Base-by-base conservation (phyloP, 495 filamentous ascomycete species). In the Penicillium taxi region DNA sequence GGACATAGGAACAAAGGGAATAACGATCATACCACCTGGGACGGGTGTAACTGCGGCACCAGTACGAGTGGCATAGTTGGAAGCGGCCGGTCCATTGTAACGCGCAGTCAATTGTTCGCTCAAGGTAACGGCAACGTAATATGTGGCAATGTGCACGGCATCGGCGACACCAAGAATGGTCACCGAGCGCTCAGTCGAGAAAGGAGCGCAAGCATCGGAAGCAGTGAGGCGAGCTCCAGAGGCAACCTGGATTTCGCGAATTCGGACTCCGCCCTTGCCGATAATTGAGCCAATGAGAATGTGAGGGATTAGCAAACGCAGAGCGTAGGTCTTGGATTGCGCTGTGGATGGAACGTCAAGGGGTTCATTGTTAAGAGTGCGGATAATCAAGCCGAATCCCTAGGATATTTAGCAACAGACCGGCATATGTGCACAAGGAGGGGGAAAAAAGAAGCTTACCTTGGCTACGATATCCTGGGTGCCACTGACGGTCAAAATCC, bases 221-320 rank as follows among this genome's bases (percentile, higher is more conserved):
- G 93, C 91, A 59, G 96, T 98, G 15, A 98, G 81, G 37, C 93
- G 83, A 29, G 91, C 89, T 31, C 93, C 91, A 3, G 91, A 98
- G 4, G 87, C 88, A 53, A 96, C 91, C 63, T 98, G 91, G 45
- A 98, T 98, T 68, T 98, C 91, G 34, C 91, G 89, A 60, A 98
- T 98, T 35, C 91, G 79, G 37, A 85, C 80, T 42, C 91, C 91
- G 40, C 80, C 84, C 66, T 96, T 96, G 54, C 91, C 91, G 62
- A 98, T 98, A 66, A 98, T 96, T 11, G 93, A 95, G 25, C 91
- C 91, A 50, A 98, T 96, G 37, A 98, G 76, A 45, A 96, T 89
- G 56, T 96, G 91, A 14, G 91, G 91, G 45, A 98, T 84, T 37
- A 98, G 78, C 32, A 98, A 80, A 42, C 91, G 88, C 39, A 98